These are phyloP conservation scores for Pleurotus giganteus DNA, from an alignment of 768 basidiomycete genomes.

Conservation along the genomic window DNA sequence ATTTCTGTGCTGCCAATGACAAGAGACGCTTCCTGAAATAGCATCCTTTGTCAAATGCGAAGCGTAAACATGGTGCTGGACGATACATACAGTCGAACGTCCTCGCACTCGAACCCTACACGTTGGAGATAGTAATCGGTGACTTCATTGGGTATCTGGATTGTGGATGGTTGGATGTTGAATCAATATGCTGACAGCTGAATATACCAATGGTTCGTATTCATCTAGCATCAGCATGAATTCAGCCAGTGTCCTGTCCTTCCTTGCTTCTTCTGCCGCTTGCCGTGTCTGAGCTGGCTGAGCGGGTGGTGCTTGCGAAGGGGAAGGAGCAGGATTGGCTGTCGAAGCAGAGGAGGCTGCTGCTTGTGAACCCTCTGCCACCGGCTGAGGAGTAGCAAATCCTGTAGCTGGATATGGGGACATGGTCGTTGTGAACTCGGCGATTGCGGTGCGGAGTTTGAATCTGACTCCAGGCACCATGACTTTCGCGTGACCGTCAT, in stretches of 20 bases:
- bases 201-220: constrained; percentile 86
- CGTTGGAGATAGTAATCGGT: constrained; percentile 96
- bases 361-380: constrained; percentile 8
- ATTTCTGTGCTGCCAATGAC: constrained; percentile 95
- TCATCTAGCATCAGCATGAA: constrained; percentile 96
- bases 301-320: constrained; percentile 28
- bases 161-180: background rate
- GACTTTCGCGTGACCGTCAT: too few relatives aligned
- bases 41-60: background rate
- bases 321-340: constrained; percentile 20
- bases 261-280: constrained; percentile 76
- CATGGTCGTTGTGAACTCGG: background rate
- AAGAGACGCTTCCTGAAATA: constrained; percentile 81
- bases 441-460: background rate
- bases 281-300: constrained; percentile 54
- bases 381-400: background rate
- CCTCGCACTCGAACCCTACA: constrained; percentile 94
- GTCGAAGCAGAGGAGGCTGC: constrained; percentile 4
- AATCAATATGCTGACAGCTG: background rate
- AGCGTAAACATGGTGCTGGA: background rate
- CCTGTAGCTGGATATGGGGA: constrained; percentile 3
- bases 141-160: constrained; percentile 93
- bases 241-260: constrained; percentile 88
- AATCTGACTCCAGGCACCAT: too few relatives aligned
- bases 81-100: constrained; percentile 78